Evolutionary conservation across 2,329 filamentous ascomycete genomes (phyloP).

Genomic region (Cladosporium sp.): DNA sequence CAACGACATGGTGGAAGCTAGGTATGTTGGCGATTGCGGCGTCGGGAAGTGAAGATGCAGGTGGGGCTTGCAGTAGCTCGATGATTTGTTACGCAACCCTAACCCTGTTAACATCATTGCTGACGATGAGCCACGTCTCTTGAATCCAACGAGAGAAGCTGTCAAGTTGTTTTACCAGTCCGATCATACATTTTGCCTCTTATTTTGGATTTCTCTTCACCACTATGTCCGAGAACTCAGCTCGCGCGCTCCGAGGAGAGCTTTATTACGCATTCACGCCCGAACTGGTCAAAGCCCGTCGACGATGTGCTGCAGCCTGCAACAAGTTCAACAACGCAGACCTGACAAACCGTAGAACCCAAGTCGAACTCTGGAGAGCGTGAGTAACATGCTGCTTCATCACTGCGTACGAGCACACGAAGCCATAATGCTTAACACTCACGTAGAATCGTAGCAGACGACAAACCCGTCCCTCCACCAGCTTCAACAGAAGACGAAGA

Average conservation of each 20-base stretch:
- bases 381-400: slow-evolving; percentile 48
- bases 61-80: slow-evolving; percentile 1
- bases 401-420: neutral
- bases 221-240: slow-evolving; percentile 37
- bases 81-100: neutral
- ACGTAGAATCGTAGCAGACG: slow-evolving; percentile 63
- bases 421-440: neutral
- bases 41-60: slow-evolving; percentile 11
- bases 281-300: slow-evolving; percentile 63
- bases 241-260: slow-evolving; percentile 45
- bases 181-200: neutral
- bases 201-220: neutral
- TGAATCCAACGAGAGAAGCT: neutral
- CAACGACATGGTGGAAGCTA: slow-evolving; percentile 33
- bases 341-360: slow-evolving; percentile 59
- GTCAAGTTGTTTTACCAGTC: neutral
- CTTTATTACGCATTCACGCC: slow-evolving; percentile 74
- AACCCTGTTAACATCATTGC: neutral
- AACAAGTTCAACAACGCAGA: slow-evolving; percentile 62
- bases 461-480: slow-evolving; percentile 61
- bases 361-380: slow-evolving; percentile 71
- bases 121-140: slow-evolving; percentile 4
- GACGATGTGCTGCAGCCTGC: slow-evolving; percentile 63
- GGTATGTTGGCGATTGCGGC: slow-evolving; percentile 8
- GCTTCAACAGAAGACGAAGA: slow-evolving; percentile 62